Base-by-base conservation (phyloP, 768 basidiomycete species). In the Amanita pallidorosea region DNA sequence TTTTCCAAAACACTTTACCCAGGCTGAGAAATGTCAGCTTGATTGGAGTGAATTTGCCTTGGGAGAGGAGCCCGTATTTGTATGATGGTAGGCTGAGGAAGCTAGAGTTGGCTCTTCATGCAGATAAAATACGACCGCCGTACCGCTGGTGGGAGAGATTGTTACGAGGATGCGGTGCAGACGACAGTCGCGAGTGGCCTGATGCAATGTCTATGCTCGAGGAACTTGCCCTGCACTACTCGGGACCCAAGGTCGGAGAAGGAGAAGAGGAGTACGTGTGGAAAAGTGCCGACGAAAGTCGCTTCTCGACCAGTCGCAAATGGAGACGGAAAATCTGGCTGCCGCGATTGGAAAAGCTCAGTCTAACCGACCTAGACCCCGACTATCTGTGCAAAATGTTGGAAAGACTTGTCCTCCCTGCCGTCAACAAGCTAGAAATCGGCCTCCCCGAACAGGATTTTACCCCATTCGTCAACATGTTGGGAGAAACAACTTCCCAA, bases 41-140 rank as follows among this genome's bases (percentile, higher is more conserved):
- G 43, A 79, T 81, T 54, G 81, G 81, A 46, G 80, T 83, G 54
- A 82, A 81, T 60, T 71, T 83, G 27, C 76, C 76, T 3, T 83
- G 80, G 80, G 68, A 65, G 4, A 62, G 67, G 20, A 69, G 70
- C 25, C 70, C 75, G 6, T 80, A 74, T 63, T 70, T 82, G 49
- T 61, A 62, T 22, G 67, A 68, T 38, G 50, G 50, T 12, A 44
- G 50, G 25, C 67, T 83, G 37, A 65, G 70, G 25, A 62, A 71
- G 45, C 67, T 83, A 37, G 76, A 83, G 61, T 68, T 81, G 41
- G 80, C 79, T 8, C 70, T 83, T 12, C 80, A 83, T 58, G 67
- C 74, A 1, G 75, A 80, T 55, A 76, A 68, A 50, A 77, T 80
- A 34, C 76, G 81, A 20, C 77, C 78, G 5, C 67, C 75, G 2